These are phyloP conservation scores for Phytophthora melonis DNA, from an alignment of 352 stramenopile species.

Conservation along the genomic window DNA sequence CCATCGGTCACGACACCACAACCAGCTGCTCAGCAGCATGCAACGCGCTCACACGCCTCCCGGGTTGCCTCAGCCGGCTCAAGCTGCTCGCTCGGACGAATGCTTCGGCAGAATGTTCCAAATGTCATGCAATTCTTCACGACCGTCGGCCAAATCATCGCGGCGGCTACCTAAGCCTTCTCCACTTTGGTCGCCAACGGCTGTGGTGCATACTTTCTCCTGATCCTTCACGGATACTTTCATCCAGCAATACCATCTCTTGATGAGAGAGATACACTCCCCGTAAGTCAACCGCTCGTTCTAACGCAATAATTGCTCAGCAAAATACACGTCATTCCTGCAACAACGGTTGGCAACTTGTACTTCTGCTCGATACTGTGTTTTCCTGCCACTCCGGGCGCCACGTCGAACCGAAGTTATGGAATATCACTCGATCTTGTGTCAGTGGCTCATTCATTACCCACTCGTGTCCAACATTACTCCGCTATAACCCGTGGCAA, in stretches of 20 bases:
- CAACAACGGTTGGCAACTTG: too few species aligned
- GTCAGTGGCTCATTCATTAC: too few species aligned
- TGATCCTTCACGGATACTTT: slow-evolving; percentile 1
- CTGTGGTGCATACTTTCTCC: neutral
- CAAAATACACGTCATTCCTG: neutral
- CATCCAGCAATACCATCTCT: slow-evolving; percentile 10
- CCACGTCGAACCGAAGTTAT: too few species aligned
- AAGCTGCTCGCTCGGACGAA: slow-evolving; percentile 13
- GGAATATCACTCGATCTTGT: too few species aligned
- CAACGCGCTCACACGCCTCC: neutral
- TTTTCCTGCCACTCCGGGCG: neutral
- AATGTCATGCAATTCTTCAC: slow-evolving; percentile 29
- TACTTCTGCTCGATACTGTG: neutral
- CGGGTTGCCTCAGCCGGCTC: neutral
- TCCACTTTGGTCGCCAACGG: neutral
- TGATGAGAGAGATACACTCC: slow-evolving; percentile 11
- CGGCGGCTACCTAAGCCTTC: slow-evolving; percentile 18
- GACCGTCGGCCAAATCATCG: slow-evolving; percentile 30
- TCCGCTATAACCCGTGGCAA: neutral
- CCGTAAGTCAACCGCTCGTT: neutral
- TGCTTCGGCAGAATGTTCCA: slow-evolving; percentile 25
- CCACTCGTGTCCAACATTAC: neutral
- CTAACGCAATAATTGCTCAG: neutral
- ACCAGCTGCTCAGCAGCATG: neutral
- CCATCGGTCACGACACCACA: neutral